Conservation (phyloP, 2,329 filamentous ascomycete species). For the Diaporthe citri region DNA sequence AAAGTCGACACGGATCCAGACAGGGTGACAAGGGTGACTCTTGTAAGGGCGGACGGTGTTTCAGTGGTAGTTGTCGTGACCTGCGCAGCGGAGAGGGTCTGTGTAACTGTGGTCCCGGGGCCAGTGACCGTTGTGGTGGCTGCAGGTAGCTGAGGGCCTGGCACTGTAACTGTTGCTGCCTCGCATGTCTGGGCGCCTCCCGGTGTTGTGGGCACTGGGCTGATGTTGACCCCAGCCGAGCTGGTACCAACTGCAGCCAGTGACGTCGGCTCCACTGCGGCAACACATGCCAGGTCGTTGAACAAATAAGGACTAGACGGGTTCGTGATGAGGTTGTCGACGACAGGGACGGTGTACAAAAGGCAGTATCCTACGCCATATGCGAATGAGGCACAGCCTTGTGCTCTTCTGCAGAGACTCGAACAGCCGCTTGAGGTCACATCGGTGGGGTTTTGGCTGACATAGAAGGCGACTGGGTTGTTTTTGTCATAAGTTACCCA, state of each 20-base stretch:
- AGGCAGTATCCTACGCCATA: neutral
- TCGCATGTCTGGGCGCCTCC: neutral
- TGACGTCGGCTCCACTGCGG: neutral
- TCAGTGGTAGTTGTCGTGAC: neutral
- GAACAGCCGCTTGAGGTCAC: neutral
- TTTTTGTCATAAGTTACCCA: neutral
- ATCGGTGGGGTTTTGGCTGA: neutral
- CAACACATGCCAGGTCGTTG: neutral
- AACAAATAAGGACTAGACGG: neutral
- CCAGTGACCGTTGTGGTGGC: neutral
- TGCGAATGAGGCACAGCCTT: conserved; percentile 7
- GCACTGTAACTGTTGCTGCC: neutral
- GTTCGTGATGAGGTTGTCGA: neutral
- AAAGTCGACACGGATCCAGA: neutral
- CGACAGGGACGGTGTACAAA: neutral
- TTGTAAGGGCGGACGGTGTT: neutral
- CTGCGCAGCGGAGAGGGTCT: neutral
- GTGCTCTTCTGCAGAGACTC: neutral
- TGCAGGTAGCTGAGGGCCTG: neutral
- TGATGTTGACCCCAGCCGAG: neutral
- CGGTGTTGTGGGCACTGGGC: neutral
- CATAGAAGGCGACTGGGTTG: neutral
- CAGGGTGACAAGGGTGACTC: neutral
- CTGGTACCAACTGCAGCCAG: neutral
- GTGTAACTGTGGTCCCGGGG: neutral